These are phyloP conservation scores for Abelmoschus esculentus DNA, from an alignment of 345 rosid species.

Conservation along the genomic window DNA sequence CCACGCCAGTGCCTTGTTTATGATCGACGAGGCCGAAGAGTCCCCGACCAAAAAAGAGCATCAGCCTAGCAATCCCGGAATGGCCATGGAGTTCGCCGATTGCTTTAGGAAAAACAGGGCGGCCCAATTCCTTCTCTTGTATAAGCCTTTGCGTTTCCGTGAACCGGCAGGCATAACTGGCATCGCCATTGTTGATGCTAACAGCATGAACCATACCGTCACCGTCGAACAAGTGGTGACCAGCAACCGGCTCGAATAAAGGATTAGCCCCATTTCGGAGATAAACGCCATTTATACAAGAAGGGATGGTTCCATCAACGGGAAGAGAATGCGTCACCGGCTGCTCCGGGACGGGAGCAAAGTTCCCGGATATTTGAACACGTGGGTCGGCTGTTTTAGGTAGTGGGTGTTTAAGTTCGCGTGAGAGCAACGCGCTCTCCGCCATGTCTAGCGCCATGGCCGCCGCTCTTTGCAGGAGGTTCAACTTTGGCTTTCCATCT, in stretches of 20 bases:
- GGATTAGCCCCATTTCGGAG: constrained; percentile 96
- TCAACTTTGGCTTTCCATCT: constrained; percentile 34
- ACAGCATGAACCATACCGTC: constrained; percentile 97
- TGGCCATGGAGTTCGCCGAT: constrained; percentile 89
- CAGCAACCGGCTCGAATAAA: constrained; percentile 67
- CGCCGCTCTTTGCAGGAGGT: constrained; percentile 10
- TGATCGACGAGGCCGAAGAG: no score
- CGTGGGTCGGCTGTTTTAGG: no score
- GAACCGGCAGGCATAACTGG: constrained; percentile 82
- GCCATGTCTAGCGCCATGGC: constrained; percentile 51
- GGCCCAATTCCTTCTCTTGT: constrained; percentile 12
- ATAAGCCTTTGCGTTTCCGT: constrained; percentile 58
- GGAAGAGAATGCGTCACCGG: constrained; percentile 41
- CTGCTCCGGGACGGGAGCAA: constrained; percentile 79
- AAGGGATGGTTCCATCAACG: constrained; percentile 11
- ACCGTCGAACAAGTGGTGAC: constrained; percentile 90
- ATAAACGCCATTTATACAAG: constrained; percentile 2
- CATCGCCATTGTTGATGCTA: constrained; percentile 39
- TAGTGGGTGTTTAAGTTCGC: constrained; percentile 27
- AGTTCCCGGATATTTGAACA: constrained; percentile 83
- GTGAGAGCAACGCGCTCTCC: constrained; percentile 52
- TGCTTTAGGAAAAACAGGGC: constrained; percentile 77
- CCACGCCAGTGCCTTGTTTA: no score
- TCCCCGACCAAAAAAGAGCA: constrained; percentile 14
- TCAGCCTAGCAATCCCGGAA: constrained; percentile 58